phyloP scores from a whole-genome alignment of 2,329 filamentous ascomycete genomes.

The Cladophialophora exuberans region DNA sequence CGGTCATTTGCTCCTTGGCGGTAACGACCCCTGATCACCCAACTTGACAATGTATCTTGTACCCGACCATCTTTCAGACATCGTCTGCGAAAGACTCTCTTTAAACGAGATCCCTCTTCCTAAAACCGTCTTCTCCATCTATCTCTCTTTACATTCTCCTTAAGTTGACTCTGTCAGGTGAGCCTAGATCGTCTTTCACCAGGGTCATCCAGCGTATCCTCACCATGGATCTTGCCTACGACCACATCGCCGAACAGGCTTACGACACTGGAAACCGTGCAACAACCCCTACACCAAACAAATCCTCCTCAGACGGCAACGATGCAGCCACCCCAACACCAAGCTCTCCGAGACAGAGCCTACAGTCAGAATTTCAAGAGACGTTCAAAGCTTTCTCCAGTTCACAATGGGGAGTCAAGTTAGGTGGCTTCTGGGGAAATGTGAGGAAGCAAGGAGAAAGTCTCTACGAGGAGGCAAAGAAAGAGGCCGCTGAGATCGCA shows the following conservation, averaged over 20 bases:
- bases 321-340: conserved; percentile 30
- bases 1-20: too few species aligned
- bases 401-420: conserved; percentile 85
- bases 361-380: conserved; percentile 90
- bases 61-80: too few species aligned
- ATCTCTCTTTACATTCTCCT: too few species aligned
- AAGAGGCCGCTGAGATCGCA: conserved; percentile 84
- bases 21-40: too few species aligned
- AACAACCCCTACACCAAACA: conserved; percentile 37
- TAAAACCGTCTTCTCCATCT: too few species aligned
- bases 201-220: too few species aligned
- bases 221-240: conserved; percentile 92
- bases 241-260: conserved; percentile 88
- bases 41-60: too few species aligned
- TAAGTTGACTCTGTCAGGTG: too few species aligned
- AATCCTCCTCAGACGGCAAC: conserved; percentile 41
- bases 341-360: conserved; percentile 49
- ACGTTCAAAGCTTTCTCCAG: conserved; percentile 91
- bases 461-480: conserved; percentile 79
- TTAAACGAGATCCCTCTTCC: too few species aligned
- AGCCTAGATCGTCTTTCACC: too few species aligned
- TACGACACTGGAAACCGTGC: conserved; percentile 59
- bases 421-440: conserved; percentile 86
- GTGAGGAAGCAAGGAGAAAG: conserved; percentile 95
- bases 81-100: too few species aligned